A percentile compares a stretch with the other conserved stretches of the same genome.
phyloP scores from a whole-genome alignment of 129 eudicot species.

The Ambrosia trifida region DNA sequence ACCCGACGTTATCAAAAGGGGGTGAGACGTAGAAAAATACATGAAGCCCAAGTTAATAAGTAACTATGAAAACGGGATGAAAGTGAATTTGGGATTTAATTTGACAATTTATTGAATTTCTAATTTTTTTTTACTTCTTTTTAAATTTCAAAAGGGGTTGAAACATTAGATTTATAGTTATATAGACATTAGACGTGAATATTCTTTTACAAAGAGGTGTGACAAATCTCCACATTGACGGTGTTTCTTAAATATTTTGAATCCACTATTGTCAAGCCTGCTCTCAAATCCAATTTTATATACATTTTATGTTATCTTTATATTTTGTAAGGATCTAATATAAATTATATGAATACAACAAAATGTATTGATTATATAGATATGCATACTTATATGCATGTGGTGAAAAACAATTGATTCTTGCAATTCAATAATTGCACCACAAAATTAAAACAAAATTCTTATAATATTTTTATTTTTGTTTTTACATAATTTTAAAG shows the following conservation, averaged over 20 bases:
- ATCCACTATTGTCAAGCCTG: not conserved
- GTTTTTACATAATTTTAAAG: not conserved
- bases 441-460: not conserved
- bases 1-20: no score
- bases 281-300: not conserved
- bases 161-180: no score
- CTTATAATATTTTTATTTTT: not conserved
- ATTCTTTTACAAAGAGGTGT: not conserved
- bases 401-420: slow-evolving; percentile 13
- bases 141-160: no score
- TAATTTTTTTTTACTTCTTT: no score
- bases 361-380: slow-evolving; percentile 4
- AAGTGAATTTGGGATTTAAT: no score
- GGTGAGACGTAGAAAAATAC: no score
- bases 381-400: slow-evolving; percentile 11
- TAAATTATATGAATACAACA: slow-evolving; percentile 5
- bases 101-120: no score
- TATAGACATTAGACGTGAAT: not conserved
- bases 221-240: not conserved
- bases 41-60: no score
- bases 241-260: not conserved
- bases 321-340: not conserved
- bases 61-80: no score
- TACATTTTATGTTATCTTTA: not conserved
- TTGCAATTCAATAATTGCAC: slow-evolving; percentile 8